Base-by-base conservation (phyloP, 2,329 filamentous ascomycete species). In the Sporothrix protearum region DNA sequence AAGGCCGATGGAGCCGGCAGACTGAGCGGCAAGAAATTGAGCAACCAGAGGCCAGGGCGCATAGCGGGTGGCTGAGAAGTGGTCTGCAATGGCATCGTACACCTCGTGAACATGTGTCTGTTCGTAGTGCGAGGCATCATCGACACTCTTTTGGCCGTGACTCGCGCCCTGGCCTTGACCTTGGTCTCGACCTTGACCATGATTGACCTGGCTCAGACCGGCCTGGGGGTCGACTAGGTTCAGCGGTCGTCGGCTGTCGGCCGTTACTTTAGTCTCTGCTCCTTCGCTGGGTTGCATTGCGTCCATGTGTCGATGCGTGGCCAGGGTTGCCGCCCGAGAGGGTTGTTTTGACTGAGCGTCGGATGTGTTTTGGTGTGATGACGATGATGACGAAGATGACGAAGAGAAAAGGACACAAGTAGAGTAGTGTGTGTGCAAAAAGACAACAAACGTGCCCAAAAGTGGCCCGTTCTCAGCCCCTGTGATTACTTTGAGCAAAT, bases 41-140 rank as follows among this genome's bases (percentile, higher is more conserved):
- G 94, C 88, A 71, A 98, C 92, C 76, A 96, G 91, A 28, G 96
- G 96, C 96, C 96, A 99, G 73, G 96, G 94, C 88, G 89, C 89
- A 83, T 91, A 87, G 73, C 89, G 87, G 28, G 92, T 95, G 19
- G 91, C 88, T 14, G 92, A 94, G 83, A 96, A 96, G 83, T 96
- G 92, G 47, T 89, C 86, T 45, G 92, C 92, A 78, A 96, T 96
- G 77, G 91, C 87, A 80, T 94, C 92, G 83, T 99, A 99, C 74
- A 99, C 92, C 72, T 88, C 84, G 81, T 99, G 96, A 71, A 99
- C 96, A 81, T 98, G 92, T 75, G 90, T 83, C 74, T 90, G 86
- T 82, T 99, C 96, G 82, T 97, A 97, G 42, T 81, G 80, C n/a
- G 75, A 68, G 42, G 75, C 71, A 10, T 69, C 66, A 8, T 66